Percentiles rank a stretch among this genome's conserved stretches.
Conservation (phyloP, 1,284 basidiomycete genomes). For the Ceratobasidium sp. region DNA sequence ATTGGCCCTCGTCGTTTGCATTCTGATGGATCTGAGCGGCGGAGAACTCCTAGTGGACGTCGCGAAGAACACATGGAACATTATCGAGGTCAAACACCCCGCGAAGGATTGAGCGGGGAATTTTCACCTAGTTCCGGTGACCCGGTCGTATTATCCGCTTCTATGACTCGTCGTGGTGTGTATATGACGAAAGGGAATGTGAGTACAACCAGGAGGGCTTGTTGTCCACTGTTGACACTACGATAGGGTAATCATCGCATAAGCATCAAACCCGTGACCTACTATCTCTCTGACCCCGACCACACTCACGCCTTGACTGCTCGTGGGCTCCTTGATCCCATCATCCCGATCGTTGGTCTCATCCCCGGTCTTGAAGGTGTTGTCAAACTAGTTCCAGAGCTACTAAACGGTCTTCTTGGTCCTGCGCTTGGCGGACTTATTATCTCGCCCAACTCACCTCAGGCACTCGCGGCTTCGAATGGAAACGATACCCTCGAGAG, state of each 20-base stretch:
- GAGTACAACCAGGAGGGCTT: neutral
- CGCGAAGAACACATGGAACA: neutral
- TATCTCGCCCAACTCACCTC: slow-evolving; percentile 25
- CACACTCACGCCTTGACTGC: slow-evolving; percentile 3
- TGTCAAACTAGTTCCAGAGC: slow-evolving; percentile 11
- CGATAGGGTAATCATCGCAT: slow-evolving; percentile 14
- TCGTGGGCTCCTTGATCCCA: slow-evolving; percentile 34
- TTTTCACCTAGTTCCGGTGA: neutral
- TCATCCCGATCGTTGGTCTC: slow-evolving; percentile 30
- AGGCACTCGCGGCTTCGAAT: neutral
- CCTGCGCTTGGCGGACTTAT: slow-evolving; percentile 25
- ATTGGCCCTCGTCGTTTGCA: slow-evolving; percentile 6
- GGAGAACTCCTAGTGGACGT: neutral
- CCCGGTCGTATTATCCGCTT: neutral
- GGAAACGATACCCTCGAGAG: neutral
- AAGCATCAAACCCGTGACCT: neutral
- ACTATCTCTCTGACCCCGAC: neutral
- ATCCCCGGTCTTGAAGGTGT: slow-evolving; percentile 34
- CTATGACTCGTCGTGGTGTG: neutral
- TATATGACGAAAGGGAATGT: slow-evolving; percentile 14
- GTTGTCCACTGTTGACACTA: neutral
- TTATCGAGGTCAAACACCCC: too few species aligned
- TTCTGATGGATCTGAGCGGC: neutral
- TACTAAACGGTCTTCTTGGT: slow-evolving; percentile 34
- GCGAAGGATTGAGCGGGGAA: too few species aligned